Evolutionary conservation across 352 stramenopile species (phyloP).

Genomic region (Pythium apleroticum): DNA sequence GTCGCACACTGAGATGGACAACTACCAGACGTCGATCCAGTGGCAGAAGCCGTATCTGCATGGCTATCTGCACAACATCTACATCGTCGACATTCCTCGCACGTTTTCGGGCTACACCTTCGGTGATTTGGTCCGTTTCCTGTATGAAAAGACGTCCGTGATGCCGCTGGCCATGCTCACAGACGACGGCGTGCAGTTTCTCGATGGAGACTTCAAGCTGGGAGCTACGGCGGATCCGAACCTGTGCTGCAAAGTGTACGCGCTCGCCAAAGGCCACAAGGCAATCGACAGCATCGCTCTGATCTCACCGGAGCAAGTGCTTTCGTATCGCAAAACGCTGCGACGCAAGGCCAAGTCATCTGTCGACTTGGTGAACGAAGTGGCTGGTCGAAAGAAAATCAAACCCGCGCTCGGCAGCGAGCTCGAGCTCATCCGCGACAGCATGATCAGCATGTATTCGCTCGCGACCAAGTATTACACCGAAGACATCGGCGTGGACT

Average conservation of each 20-base stretch:
- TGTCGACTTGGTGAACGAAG: conserved; percentile 29
- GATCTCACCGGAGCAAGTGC: conserved; percentile 70
- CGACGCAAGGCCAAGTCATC: conserved; percentile 56
- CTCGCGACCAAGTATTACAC: conserved; percentile 29
- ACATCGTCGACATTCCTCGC: conserved; percentile 72
- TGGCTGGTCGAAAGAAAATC: conserved; percentile 43
- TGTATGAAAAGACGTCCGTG: conserved; percentile 72
- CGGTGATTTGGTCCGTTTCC: conserved; percentile 71
- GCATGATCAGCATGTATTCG: conserved; percentile 56
- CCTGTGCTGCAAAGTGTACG: conserved; percentile 80
- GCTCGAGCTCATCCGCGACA: conserved; percentile 55
- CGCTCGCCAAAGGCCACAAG: conserved; percentile 54
- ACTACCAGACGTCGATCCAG: conserved; percentile 48
- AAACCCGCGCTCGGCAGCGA: conserved; percentile 61
- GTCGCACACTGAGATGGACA: conserved; percentile 51
- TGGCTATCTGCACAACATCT: conserved; percentile 69
- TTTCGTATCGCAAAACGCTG: conserved; percentile 73
- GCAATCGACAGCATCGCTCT: conserved; percentile 57
- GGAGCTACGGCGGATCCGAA: conserved; percentile 71
- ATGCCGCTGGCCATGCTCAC: conserved; percentile 71
- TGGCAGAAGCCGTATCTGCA: conserved; percentile 75
- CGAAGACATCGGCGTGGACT: conserved; percentile 33
- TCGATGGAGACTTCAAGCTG: conserved; percentile 81
- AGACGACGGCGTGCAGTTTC: conserved; percentile 60
- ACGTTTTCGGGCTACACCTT: conserved; percentile 83